These are phyloP conservation scores for Chaetomium globosum DNA, from an alignment of 2,329 filamentous ascomycete genomes.

Conservation along the genomic window DNA sequence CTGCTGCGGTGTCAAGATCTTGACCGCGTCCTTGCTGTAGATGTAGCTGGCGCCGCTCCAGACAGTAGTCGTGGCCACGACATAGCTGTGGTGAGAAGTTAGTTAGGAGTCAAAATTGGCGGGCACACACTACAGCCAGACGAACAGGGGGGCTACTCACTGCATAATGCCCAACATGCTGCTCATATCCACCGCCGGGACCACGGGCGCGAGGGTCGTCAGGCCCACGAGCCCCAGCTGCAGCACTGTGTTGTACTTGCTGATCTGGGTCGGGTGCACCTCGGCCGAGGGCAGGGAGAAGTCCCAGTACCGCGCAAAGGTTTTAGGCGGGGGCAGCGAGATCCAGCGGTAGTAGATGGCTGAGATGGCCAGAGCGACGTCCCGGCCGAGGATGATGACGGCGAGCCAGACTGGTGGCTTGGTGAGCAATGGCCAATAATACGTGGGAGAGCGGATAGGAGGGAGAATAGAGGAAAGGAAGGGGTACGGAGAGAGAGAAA, in stretches of 20 bases:
- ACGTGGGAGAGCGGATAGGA: too few species aligned
- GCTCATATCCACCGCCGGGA: slow-evolving; percentile 59
- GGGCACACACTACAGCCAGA: neutral
- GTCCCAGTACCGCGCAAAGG: slow-evolving; percentile 92
- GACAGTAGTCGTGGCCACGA: slow-evolving; percentile 85
- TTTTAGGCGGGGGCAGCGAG: slow-evolving; percentile 89
- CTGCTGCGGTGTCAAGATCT: slow-evolving; percentile 62
- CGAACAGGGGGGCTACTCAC: slow-evolving; percentile 49
- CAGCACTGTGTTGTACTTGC: slow-evolving; percentile 91
- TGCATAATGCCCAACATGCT: slow-evolving; percentile 62
- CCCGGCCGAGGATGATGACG: slow-evolving; percentile 84
- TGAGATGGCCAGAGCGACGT: slow-evolving; percentile 77
- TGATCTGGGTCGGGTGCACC: slow-evolving; percentile 79
- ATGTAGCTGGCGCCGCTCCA: slow-evolving; percentile 95
- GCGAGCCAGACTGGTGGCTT: slow-evolving; percentile 75
- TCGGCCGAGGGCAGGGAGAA: slow-evolving; percentile 88
- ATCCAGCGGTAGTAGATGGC: slow-evolving; percentile 97
- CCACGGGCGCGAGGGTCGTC: slow-evolving; percentile 77
- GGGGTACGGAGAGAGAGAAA: neutral
- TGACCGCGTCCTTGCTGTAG: slow-evolving; percentile 87
- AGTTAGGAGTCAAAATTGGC: neutral
- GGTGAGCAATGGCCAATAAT: neutral
- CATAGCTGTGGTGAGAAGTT: slow-evolving; percentile 59
- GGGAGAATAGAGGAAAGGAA: neutral
- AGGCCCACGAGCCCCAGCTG: slow-evolving; percentile 85